These are phyloP conservation scores for Ligustrum vulgare DNA, from an alignment of 257 asterid species.

Conservation along the genomic window DNA sequence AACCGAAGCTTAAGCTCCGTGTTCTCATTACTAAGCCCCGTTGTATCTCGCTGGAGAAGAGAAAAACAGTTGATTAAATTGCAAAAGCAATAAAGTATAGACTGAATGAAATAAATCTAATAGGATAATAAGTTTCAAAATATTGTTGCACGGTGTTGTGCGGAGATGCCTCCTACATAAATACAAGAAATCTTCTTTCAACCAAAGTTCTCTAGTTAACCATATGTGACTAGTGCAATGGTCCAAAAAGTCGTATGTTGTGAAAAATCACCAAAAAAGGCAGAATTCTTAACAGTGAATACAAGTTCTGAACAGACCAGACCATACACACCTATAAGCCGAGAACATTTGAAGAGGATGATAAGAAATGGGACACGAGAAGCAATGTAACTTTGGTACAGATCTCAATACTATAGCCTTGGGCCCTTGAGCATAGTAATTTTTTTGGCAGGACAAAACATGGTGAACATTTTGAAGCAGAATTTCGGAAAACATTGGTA, in stretches of 20 bases:
- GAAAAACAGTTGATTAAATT: background rate
- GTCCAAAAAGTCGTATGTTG: background rate
- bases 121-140: background rate
- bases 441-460: background rate
- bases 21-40: slow-evolving; percentile 80
- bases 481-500: background rate
- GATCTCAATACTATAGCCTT: background rate
- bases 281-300: background rate
- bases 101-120: background rate
- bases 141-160: background rate
- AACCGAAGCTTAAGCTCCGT: slow-evolving; percentile 88
- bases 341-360: background rate
- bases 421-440: background rate
- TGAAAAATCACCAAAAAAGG: too few relatives aligned
- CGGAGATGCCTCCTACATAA: background rate
- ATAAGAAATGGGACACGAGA: background rate
- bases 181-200: background rate
- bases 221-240: background rate
- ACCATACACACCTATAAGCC: background rate
- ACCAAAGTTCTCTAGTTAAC: background rate
- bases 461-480: background rate
- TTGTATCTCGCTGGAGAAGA: slow-evolving; percentile 76
- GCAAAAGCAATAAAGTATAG: background rate
- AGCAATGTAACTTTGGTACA: background rate
- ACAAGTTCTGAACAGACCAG: background rate